Evolutionary conservation across 2,329 filamentous ascomycete species (phyloP).

Genomic region (Fusarium incarnatum): DNA sequence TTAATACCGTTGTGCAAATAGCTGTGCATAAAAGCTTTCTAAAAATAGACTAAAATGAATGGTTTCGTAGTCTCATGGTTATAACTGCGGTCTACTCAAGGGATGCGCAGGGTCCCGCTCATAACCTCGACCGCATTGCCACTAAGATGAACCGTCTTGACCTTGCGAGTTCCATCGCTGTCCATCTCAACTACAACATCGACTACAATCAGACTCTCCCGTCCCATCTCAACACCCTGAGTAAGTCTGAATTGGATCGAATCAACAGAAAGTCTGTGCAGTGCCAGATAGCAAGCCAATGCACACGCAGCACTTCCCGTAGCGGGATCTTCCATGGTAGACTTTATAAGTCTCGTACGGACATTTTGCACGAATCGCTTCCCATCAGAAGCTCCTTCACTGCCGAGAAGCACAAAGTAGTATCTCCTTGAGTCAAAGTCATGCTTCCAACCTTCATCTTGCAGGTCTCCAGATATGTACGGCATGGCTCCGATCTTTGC

Average conservation of each 20-base stretch:
- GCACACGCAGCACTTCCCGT: constrained; percentile 72
- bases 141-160: constrained; percentile 23
- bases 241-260: constrained; percentile 61
- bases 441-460: constrained; percentile 64
- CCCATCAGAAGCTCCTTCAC: constrained; percentile 37
- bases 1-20: no score
- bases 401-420: constrained; percentile 64
- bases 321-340: constrained; percentile 66
- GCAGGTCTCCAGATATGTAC: constrained; percentile 49
- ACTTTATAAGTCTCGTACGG: constrained; percentile 69
- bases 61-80: no score
- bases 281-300: constrained; percentile 65
- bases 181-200: constrained; percentile 50
- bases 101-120: background rate
- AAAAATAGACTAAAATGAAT: no score
- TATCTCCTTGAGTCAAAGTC: constrained; percentile 65
- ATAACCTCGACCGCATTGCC: constrained; percentile 24
- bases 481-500: constrained; percentile 52
- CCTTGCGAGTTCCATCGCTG: background rate
- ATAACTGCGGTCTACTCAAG: no score
- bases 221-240: constrained; percentile 75
- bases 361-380: constrained; percentile 50
- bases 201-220: constrained; percentile 63
- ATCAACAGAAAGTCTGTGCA: constrained; percentile 48
- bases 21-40: no score